These are phyloP conservation scores for Aspergillus caelatus DNA, from an alignment of 2,329 filamentous ascomycete species.

Conservation along the genomic window DNA sequence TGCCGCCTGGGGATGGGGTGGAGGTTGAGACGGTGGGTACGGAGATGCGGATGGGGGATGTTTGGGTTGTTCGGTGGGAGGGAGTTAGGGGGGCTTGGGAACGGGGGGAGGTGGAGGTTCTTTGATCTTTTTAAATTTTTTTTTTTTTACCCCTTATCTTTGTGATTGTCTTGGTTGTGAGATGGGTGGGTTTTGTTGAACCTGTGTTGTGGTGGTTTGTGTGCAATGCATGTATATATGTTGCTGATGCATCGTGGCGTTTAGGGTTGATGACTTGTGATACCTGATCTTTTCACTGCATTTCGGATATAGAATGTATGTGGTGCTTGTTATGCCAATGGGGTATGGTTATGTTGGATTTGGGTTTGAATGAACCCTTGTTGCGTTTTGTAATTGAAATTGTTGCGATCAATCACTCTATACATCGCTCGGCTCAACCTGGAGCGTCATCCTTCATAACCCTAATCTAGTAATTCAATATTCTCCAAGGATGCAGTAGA, in stretches of 20 bases:
- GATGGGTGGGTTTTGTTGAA: constrained; percentile 2
- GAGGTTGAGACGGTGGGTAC: constrained; percentile 36
- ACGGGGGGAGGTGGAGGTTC: constrained; percentile 47
- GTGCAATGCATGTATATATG: not conserved
- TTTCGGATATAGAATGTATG: not conserved
- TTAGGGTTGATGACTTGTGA: constrained; percentile 4
- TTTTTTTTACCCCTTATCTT: not conserved
- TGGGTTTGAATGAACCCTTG: not conserved
- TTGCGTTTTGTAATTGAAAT: not conserved
- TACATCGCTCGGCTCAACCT: not conserved
- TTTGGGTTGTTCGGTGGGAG: constrained; percentile 72
- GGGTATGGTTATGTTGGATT: not conserved
- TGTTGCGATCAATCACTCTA: not conserved
- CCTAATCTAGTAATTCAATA: not conserved
- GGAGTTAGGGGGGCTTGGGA: constrained; percentile 64
- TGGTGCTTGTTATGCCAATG: not conserved
- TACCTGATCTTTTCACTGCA: not conserved
- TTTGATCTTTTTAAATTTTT: constrained; percentile 33
- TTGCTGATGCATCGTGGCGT: not conserved
- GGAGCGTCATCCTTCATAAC: not conserved
- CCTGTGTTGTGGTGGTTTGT: not conserved
- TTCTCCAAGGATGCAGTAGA: not conserved
- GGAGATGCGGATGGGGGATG: constrained; percentile 59
- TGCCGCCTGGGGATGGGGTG: constrained; percentile 35
- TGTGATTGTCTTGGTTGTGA: not conserved